These are phyloP conservation scores for Chlorencoelia australis DNA, from an alignment of 2,329 filamentous ascomycete genomes.

Conservation along the genomic window DNA sequence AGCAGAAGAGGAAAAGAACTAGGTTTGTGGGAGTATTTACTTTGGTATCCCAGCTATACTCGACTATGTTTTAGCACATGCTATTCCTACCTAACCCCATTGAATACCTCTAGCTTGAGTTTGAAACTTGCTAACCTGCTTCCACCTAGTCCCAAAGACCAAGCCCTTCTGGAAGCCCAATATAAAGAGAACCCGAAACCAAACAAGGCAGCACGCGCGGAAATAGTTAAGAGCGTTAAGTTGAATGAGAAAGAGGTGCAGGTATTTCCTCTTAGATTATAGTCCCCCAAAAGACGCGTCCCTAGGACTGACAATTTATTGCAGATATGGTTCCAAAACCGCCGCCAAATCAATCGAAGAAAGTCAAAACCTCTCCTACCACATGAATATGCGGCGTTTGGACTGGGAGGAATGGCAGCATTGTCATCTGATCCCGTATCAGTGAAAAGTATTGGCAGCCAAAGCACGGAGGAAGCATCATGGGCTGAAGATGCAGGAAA, in stretches of 20 bases:
- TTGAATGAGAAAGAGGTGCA: constrained; percentile 95
- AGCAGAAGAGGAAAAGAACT: constrained; percentile 49
- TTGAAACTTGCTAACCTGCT: constrained; percentile 11
- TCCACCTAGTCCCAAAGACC: constrained; percentile 69
- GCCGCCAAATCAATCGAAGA: constrained; percentile 82
- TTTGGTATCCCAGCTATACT: neutral
- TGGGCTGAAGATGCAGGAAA: no score
- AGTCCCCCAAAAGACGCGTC: constrained; percentile 10
- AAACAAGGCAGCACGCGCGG: constrained; percentile 76
- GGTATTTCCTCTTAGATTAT: constrained; percentile 43
- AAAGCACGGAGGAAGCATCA: constrained; percentile 14
- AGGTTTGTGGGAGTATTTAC: constrained; percentile 40
- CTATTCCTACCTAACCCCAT: neutral
- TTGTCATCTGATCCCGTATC: constrained; percentile 24
- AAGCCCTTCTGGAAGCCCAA: constrained; percentile 76
- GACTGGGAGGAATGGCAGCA: constrained; percentile 34
- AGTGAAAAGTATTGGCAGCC: constrained; percentile 15
- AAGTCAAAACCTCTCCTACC: constrained; percentile 76
- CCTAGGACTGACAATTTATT: neutral
- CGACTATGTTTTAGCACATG: neutral
- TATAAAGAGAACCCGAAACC: constrained; percentile 82
- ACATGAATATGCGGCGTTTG: constrained; percentile 59
- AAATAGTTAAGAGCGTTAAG: constrained; percentile 68
- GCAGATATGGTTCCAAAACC: constrained; percentile 97
- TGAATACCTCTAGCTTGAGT: neutral